Conservation (phyloP, 768 basidiomycete species). For the Rhodotorula babjevae region DNA sequence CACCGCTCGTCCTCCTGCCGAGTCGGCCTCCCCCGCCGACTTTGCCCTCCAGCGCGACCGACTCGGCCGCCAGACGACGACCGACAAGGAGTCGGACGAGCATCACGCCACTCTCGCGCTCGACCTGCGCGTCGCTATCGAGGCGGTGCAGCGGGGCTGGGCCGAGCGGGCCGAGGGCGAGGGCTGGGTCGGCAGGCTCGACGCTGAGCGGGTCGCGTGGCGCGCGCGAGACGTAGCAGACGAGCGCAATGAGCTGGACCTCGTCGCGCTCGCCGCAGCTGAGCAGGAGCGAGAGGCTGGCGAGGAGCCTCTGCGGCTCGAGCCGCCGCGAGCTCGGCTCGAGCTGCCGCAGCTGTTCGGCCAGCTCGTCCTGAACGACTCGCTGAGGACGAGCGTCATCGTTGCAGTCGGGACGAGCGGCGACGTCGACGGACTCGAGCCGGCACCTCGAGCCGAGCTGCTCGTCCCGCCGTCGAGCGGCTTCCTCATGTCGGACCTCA, state of each 20-base stretch:
- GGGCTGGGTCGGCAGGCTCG: not conserved
- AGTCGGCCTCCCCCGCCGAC: constrained; percentile 19
- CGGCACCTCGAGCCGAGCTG: not conserved
- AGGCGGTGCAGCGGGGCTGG: constrained; percentile 19
- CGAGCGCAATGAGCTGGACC: not conserved
- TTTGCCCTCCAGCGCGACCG: constrained; percentile 3
- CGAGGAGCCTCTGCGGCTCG: not conserved
- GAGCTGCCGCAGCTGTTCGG: not conserved
- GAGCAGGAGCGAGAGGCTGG: too few species aligned
- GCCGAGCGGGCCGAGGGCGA: not conserved
- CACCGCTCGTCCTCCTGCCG: not conserved
- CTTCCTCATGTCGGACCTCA: constrained; percentile 22
- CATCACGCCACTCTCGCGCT: constrained; percentile 15
- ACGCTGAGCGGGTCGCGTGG: constrained; percentile 5
- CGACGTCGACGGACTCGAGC: not conserved
- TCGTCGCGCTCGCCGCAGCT: not conserved
- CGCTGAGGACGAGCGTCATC: not conserved
- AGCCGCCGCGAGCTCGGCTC: not conserved
- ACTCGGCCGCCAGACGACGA: constrained; percentile 3
- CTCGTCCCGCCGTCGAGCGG: constrained; percentile 26
- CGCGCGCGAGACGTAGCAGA: not conserved
- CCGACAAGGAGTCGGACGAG: constrained; percentile 17
- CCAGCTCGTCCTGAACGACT: constrained; percentile 2
- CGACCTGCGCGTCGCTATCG: constrained; percentile 7
- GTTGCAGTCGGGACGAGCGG: not conserved